Evolutionary conservation across 768 basidiomycete genomes (phyloP).

Genomic region (Fistulinella prunicolor): DNA sequence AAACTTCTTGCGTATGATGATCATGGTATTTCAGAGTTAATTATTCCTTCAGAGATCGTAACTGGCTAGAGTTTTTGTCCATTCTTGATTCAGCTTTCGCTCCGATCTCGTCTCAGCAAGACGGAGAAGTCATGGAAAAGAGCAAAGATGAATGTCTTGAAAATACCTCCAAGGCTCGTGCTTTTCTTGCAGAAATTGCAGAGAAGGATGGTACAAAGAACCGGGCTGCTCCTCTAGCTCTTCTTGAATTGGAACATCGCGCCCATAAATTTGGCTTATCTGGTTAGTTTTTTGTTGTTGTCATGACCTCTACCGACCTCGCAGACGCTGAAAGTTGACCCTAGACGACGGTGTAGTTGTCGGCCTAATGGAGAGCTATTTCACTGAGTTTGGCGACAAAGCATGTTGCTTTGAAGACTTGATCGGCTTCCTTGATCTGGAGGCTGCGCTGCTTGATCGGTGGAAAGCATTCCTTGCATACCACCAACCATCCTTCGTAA

Average conservation of each 20-base stretch:
- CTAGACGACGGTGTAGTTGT: constrained; percentile 47
- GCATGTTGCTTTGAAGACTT: constrained; percentile 87
- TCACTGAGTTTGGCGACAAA: constrained; percentile 72
- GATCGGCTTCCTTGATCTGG: constrained; percentile 56
- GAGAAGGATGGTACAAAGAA: constrained; percentile 68
- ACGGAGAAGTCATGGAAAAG: constrained; percentile 31
- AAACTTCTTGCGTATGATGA: not conserved
- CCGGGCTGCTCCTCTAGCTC: constrained; percentile 68
- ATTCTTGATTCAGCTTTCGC: constrained; percentile 67
- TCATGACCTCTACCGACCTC: not conserved
- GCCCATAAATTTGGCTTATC: constrained; percentile 46
- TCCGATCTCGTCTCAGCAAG: constrained; percentile 28
- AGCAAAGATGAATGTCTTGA: constrained; percentile 38
- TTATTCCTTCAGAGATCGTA: constrained; percentile 57
- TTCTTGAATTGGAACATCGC: constrained; percentile 74
- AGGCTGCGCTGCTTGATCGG: constrained; percentile 42
- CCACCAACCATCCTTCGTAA: constrained; percentile 48
- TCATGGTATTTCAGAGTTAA: constrained; percentile 21
- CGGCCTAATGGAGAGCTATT: constrained; percentile 61
- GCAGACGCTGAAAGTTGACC: constrained; percentile 2
- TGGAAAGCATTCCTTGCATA: constrained; percentile 56
- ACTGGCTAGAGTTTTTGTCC: constrained; percentile 82
- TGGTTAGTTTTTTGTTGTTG: constrained; percentile 26
- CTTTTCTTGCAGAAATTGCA: constrained; percentile 54
- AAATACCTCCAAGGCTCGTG: constrained; percentile 42